Conservation (phyloP, 768 basidiomycete species). For the Amanita jacksonii region DNA sequence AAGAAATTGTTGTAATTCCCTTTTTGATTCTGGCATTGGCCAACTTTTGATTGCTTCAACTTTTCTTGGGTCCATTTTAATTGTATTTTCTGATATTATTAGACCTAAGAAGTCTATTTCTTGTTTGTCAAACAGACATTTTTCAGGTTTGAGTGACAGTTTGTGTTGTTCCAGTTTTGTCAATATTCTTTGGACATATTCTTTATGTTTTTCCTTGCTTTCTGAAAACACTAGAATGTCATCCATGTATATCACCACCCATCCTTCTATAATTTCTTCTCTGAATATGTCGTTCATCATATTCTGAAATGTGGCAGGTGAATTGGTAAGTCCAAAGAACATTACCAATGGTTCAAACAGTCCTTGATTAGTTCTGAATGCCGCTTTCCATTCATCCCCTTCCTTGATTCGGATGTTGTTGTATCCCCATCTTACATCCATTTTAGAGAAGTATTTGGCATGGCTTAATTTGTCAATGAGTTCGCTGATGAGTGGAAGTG, state of each 20-base stretch:
- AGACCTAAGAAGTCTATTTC: not conserved
- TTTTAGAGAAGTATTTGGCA: conserved; percentile 21
- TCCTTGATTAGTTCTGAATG: conserved; percentile 28
- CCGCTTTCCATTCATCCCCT: conserved; percentile 36
- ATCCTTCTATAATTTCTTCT: conserved; percentile 17
- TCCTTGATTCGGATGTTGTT: conserved; percentile 32
- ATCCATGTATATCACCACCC: conserved; percentile 30
- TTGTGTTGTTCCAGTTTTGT: not conserved
- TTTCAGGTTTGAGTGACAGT: conserved; percentile 5
- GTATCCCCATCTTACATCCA: conserved; percentile 32
- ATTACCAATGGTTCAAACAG: conserved; percentile 33
- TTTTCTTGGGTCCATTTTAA: conserved; percentile 14
- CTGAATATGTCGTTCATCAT: conserved; percentile 33
- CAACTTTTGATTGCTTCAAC: conserved; percentile 17
- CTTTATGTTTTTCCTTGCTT: no score
- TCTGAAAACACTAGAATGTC: no score
- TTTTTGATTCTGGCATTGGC: conserved; percentile 20
- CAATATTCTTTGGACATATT: no score
- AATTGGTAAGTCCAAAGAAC: conserved; percentile 29
- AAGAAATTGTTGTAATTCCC: conserved; percentile 27
- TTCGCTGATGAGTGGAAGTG: conserved; percentile 25
- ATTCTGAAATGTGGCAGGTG: conserved; percentile 24
- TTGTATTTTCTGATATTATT: conserved; percentile 5
- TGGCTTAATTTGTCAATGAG: conserved; percentile 19
- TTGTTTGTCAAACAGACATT: not conserved